A percentile compares a stretch with the other conserved stretches of the same genome.
Conservation (phyloP, 2,329 filamentous ascomycete species). For the Leptographium procerum region DNA sequence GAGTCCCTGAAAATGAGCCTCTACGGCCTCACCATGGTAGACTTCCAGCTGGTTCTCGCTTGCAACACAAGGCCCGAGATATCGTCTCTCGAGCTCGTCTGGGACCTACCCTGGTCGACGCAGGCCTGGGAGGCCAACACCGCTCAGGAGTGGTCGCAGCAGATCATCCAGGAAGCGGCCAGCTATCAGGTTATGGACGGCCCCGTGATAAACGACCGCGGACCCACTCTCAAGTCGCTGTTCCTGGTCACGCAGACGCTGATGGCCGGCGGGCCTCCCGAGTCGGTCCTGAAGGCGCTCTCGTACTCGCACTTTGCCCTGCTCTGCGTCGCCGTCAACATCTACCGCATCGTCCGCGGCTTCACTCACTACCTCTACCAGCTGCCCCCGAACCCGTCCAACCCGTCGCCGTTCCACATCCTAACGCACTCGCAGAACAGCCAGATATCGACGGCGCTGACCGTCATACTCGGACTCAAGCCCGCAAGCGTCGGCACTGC, state of each 20-base stretch:
- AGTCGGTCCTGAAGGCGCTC: not conserved
- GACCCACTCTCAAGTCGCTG: not conserved
- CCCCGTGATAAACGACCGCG: not conserved
- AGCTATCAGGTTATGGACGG: not conserved
- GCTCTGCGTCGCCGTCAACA: conserved; percentile 4
- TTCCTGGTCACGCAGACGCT: conserved; percentile 4
- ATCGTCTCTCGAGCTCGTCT: conserved; percentile 4
- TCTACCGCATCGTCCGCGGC: conserved; percentile 5
- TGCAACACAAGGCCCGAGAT: conserved; percentile 6
- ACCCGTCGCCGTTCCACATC: conserved; percentile 5
- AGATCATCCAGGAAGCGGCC: not conserved
- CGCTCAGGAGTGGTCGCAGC: not conserved
- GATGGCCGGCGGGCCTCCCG: not conserved
- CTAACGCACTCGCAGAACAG: conserved; percentile 5
- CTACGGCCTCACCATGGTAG: conserved; percentile 1
- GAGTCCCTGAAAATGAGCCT: conserved; percentile 5
- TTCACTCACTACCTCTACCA: conserved; percentile 6
- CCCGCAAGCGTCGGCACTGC: not conserved
- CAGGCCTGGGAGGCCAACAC: conserved; percentile 2
- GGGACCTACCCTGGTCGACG: conserved; percentile 5
- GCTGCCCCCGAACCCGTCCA: conserved; percentile 3
- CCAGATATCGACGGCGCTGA: conserved; percentile 3
- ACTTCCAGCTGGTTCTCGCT: conserved; percentile 3
- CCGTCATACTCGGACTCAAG: not conserved
- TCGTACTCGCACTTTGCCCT: conserved; percentile 1